Evolutionary conservation across 306 rosid genomes (phyloP).

Genomic region (Glycine tomentella): DNA sequence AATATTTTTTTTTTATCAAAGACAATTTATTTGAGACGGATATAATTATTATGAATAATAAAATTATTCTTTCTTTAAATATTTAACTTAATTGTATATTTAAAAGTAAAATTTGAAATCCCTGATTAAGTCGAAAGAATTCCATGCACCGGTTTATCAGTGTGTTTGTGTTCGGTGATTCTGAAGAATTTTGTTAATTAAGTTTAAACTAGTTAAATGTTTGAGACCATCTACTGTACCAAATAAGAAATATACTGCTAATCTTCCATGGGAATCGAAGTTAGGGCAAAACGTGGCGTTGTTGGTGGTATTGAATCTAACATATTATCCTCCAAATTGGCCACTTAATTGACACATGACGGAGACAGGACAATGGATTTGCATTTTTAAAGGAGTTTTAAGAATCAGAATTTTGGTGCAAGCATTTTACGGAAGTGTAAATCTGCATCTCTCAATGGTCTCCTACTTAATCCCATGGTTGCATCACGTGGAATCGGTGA

Average conservation of each 20-base stretch:
- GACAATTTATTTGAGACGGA: no score
- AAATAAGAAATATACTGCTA: slow-evolving; percentile 1
- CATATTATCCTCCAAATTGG: slow-evolving; percentile 25
- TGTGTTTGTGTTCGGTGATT: no score
- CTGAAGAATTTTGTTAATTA: neutral
- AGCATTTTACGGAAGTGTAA: slow-evolving; percentile 34
- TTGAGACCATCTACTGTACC: neutral
- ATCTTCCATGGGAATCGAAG: no score
- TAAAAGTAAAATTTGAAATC: no score
- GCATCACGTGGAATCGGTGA: slow-evolving; percentile 47
- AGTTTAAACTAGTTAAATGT: neutral
- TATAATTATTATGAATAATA: no score
- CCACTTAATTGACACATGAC: slow-evolving; percentile 25
- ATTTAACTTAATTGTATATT: no score
- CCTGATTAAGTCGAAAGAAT: no score
- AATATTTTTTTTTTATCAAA: no score
- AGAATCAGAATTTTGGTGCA: slow-evolving; percentile 43
- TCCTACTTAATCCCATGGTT: slow-evolving; percentile 12
- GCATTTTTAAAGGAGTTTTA: neutral
- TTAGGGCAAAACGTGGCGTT: neutral
- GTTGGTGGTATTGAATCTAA: slow-evolving; percentile 13
- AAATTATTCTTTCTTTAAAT: no score
- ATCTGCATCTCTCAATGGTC: slow-evolving; percentile 34
- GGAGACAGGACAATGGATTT: neutral
- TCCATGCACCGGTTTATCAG: no score